Evolutionary conservation across 1,139 yeast species (phyloP).

Genomic region (Scheffersomyces stambukii): DNA sequence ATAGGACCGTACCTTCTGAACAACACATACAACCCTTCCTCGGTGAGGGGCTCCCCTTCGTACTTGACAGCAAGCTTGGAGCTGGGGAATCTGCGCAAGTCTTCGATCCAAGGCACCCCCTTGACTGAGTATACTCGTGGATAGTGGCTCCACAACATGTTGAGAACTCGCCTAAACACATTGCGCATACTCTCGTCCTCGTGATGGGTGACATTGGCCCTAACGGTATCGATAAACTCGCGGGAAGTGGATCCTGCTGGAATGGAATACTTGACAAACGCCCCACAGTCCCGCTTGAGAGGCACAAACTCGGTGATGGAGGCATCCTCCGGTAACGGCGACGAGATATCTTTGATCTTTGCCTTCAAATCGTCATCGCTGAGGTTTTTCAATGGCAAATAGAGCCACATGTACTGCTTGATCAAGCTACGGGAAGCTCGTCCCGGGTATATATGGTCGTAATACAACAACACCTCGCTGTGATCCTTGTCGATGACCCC

Average conservation of each 20-base stretch:
- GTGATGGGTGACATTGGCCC: slow-evolving; percentile 40
- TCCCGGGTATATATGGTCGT: slow-evolving; percentile 35
- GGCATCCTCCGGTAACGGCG: slow-evolving; percentile 30
- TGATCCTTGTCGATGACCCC: slow-evolving; percentile 38
- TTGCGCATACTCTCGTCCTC: slow-evolving; percentile 19
- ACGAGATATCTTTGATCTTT: slow-evolving; percentile 19
- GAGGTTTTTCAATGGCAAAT: slow-evolving; percentile 14
- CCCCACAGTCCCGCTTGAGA: slow-evolving; percentile 84
- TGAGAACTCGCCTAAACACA: slow-evolving; percentile 19
- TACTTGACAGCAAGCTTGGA: slow-evolving; percentile 58
- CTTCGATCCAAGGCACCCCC: slow-evolving; percentile 97
- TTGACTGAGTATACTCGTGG: slow-evolving; percentile 66
- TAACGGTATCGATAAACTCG: slow-evolving; percentile 48
- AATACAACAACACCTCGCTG: slow-evolving; percentile 34
- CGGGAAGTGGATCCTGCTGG: slow-evolving; percentile 49
- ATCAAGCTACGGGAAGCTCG: slow-evolving; percentile 19
- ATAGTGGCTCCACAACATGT: slow-evolving; percentile 19
- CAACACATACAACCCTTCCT: slow-evolving; percentile 77
- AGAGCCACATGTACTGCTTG: slow-evolving; percentile 17
- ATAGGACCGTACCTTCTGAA: slow-evolving; percentile 87
- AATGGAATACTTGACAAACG: slow-evolving; percentile 71
- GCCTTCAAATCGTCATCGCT: slow-evolving; percentile 17
- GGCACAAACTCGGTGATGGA: slow-evolving; percentile 52
- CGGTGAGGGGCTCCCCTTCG: slow-evolving; percentile 71
- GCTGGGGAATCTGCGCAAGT: slow-evolving; percentile 72